Evolutionary conservation across 768 basidiomycete genomes (phyloP).

Genomic region (Polyporus arcularius): DNA sequence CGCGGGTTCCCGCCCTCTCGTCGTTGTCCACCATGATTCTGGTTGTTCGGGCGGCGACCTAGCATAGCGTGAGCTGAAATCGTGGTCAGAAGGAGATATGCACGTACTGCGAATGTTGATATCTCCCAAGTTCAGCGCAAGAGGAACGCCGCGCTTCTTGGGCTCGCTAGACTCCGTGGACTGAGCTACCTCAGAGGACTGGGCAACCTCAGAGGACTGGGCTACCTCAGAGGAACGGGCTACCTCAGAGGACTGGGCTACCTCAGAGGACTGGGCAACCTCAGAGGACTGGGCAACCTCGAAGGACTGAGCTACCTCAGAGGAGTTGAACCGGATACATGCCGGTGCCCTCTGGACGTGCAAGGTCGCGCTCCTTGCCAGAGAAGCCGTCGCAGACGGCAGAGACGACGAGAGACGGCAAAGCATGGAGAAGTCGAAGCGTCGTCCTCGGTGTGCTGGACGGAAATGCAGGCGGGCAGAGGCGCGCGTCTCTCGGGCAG

Average conservation of each 20-base stretch:
- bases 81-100: neutral
- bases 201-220: neutral
- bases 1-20: neutral
- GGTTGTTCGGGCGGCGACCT: neutral
- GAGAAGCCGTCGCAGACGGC: neutral
- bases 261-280: neutral
- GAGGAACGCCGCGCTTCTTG: conserved; percentile 19
- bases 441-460: neutral
- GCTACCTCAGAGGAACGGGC: neutral
- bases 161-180: neutral
- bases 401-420: conserved; percentile 8
- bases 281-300: neutral
- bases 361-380: neutral
- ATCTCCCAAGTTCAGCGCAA: conserved; percentile 24
- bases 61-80: neutral
- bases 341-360: neutral
- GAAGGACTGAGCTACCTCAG: neutral
- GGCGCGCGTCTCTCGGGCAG: neutral
- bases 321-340: conserved; percentile 12
- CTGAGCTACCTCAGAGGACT: neutral
- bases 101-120: conserved; percentile 23
- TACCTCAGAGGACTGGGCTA: neutral
- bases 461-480: neutral
- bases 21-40: neutral
- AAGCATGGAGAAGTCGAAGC: conserved; percentile 10